phyloP scores from a whole-genome alignment of 2,329 filamentous ascomycete species.

The Talaromyces sp. region DNA sequence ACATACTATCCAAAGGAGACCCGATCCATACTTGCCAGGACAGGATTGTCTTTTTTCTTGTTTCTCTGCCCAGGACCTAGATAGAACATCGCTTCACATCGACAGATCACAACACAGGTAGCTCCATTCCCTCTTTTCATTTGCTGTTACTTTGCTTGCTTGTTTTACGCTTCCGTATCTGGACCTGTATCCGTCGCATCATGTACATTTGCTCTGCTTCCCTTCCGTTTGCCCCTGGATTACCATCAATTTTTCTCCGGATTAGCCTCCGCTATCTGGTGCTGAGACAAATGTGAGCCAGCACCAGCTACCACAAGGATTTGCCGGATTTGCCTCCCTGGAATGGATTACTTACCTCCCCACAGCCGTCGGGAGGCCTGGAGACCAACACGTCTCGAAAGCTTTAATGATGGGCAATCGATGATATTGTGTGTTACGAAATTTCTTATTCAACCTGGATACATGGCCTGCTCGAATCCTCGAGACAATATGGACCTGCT shows the following conservation, averaged over 20 bases:
- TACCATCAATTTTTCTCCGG: slow-evolving; percentile 13
- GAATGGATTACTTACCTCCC: slow-evolving; percentile 6
- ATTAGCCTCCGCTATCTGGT: slow-evolving; percentile 9
- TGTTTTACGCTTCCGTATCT: slow-evolving; percentile 13
- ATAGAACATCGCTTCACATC: slow-evolving; percentile 9
- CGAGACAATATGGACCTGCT: slow-evolving; percentile 6
- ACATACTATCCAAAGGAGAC: slow-evolving; percentile 2
- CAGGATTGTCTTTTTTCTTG: slow-evolving; percentile 18
- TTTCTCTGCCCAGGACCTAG: slow-evolving; percentile 10
- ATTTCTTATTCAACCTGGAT: slow-evolving; percentile 1
- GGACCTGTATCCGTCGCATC: slow-evolving; percentile 13
- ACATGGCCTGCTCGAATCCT: slow-evolving; percentile 4
- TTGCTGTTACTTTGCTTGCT: slow-evolving; percentile 16
- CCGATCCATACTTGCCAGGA: slow-evolving; percentile 13
- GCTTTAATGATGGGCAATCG: slow-evolving; percentile 15
- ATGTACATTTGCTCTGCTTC: slow-evolving; percentile 2
- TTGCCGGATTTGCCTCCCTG: slow-evolving; percentile 16
- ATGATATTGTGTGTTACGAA: slow-evolving; percentile 1
- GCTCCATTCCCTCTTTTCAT: slow-evolving; percentile 32
- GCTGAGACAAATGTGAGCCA: slow-evolving; percentile 11
- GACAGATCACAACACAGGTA: slow-evolving; percentile 31
- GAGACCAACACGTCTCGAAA: slow-evolving; percentile 22
- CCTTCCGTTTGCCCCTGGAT: slow-evolving; percentile 3
- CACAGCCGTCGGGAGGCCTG: slow-evolving; percentile 29
- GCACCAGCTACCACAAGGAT: slow-evolving; percentile 14